phyloP scores from a whole-genome alignment of 306 rosid species.

The Dalbergia cultrata region DNA sequence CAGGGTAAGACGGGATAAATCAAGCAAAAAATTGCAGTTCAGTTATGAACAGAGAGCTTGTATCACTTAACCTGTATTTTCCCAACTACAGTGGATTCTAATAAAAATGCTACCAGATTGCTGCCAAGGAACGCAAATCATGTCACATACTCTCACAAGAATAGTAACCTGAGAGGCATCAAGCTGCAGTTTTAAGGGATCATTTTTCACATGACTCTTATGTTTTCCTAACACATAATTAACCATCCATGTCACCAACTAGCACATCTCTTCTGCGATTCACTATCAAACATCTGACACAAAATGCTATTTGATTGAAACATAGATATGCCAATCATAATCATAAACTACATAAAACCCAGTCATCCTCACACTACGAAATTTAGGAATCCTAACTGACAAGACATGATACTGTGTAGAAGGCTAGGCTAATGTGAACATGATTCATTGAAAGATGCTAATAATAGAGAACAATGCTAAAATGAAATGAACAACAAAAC shows the following conservation, averaged over 20 bases:
- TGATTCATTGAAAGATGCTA: not conserved
- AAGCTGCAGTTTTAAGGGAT: not conserved
- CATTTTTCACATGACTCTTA: not conserved
- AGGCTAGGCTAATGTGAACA: slow-evolving; percentile 5
- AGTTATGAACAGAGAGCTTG: not conserved
- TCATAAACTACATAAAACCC: not conserved
- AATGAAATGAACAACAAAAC: not conserved
- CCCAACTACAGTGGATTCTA: slow-evolving; percentile 22
- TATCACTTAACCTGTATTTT: not conserved
- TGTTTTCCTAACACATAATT: not conserved
- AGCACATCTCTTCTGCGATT: not conserved
- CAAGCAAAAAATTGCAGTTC: not conserved
- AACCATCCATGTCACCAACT: not conserved
- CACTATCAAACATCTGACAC: slow-evolving; percentile 35
- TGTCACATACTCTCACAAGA: not conserved
- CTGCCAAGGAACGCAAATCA: slow-evolving; percentile 2
- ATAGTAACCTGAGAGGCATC: not conserved
- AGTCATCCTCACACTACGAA: slow-evolving; percentile 19
- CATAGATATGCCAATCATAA: slow-evolving; percentile 14
- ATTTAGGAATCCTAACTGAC: slow-evolving; percentile 1
- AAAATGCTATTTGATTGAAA: not conserved
- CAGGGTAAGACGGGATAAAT: slow-evolving; percentile 15
- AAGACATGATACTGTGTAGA: not conserved
- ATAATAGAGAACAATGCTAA: not conserved
- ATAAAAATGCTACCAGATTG: slow-evolving; percentile 6